Conservation (phyloP, 2,329 filamentous ascomycete genomes). For the Helminthosporium solani region DNA sequence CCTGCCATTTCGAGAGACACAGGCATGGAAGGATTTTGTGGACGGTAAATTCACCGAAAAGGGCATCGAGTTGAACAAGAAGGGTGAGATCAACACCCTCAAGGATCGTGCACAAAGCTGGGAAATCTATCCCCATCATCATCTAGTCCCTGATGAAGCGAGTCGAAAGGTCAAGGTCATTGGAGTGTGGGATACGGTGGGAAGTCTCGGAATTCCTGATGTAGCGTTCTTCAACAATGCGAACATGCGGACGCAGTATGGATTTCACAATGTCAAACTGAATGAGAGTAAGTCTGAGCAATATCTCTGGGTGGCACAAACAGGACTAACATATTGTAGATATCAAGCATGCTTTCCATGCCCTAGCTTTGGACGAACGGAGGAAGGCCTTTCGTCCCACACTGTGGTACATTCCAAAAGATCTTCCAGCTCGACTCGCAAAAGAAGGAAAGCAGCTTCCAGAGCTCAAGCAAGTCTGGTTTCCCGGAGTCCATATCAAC, state of each 20-base stretch:
- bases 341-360: constrained; percentile 57
- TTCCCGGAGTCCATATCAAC: constrained; percentile 56
- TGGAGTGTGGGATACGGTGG: constrained; percentile 54
- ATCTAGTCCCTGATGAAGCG: constrained; percentile 18
- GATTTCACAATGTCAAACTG: constrained; percentile 38
- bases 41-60: constrained; percentile 38
- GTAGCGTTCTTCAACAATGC: constrained; percentile 33
- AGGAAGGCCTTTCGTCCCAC: constrained; percentile 55
- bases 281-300: constrained; percentile 29
- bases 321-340: constrained; percentile 42
- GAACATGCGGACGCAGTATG: constrained; percentile 24
- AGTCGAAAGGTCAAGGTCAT: constrained; percentile 44
- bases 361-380: constrained; percentile 56
- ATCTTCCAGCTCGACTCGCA: constrained; percentile 30
- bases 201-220: constrained; percentile 48
- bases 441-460: constrained; percentile 22
- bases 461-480: constrained; percentile 53
- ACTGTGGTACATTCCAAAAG: constrained; percentile 50
- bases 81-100: constrained; percentile 25
- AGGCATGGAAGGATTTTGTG: constrained; percentile 32
- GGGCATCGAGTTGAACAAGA: constrained; percentile 17
- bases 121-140: constrained; percentile 39
- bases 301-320: constrained; percentile 13
- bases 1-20: constrained; percentile 25
- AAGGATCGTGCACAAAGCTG: constrained; percentile 24